Evolutionary conservation across 2,329 filamentous ascomycete genomes (phyloP), one percentile per base, ranked within the genome.

Genomic region (Diaporthe sp.): DNA sequence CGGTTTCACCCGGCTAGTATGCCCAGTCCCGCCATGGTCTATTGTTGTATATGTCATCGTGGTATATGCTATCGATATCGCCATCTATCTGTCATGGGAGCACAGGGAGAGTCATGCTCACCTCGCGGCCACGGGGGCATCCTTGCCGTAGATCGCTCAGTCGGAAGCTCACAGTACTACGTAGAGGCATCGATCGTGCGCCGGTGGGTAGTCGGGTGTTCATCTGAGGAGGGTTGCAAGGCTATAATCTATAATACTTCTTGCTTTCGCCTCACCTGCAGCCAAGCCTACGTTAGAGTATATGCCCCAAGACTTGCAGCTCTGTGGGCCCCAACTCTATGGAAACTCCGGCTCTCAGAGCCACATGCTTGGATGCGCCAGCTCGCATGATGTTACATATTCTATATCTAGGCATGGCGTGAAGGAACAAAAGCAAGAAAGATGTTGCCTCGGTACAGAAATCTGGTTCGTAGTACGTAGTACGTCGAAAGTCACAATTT

Each of bases 251-350:
- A 25, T n/a, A 42, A 8, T 31, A 39, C 34, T 39, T 28, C 12
- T 53, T 42, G n/a, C 65, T 68, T 68, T 53, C 46, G 65, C 65
- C 65, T 68, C 65, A 68, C 65, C 39, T 68, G 65, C 65, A 68
- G 46, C 46, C 65, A 53, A 55, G 34, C 19, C 15, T 15, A 68
- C 31, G 4, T 53, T 46, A 42, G 25, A 42, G 22, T 28, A 5
- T 28, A 19, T 28, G n/a, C n/a, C 22, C n/a, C 13, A 42, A 53
- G 19, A 22, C 34, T 42, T 42, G 34, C 65, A 69, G 34, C 49
- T 55, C 6, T 42, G 15, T 25, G 34, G 65, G 65, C 4, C 34
- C 62, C 59, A 31, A 53, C 2, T 42, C 46, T 53, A 34, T 53
- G 46, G 46, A 42, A 42, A 39, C 46, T 28, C n/a, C 22, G 46